Base-by-base conservation (phyloP, 2,329 filamentous ascomycete genomes). In the Hortaea sp. region DNA sequence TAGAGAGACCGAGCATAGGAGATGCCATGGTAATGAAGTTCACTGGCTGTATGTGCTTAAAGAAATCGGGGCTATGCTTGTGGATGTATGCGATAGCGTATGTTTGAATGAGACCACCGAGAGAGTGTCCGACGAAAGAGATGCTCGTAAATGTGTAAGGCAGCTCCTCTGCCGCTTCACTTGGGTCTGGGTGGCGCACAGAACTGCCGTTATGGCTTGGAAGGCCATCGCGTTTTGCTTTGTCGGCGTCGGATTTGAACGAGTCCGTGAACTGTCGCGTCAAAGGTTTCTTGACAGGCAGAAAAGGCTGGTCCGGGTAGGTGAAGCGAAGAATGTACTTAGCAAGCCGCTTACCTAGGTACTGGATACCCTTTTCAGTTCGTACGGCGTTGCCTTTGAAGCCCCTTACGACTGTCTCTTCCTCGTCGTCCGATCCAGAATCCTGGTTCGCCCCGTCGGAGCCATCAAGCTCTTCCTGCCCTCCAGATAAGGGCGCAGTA, bases 61-160 rank as follows among this genome's bases (percentile, higher is more conserved):
- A 97, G 63, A 97, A 97, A 7, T 82, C 71, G 1, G 90, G 90
- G 0, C 88, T 94, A 63, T 97, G 88, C 62, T 95, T 95, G 58
- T 95, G 85, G 40, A 97, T 94, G 63, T 97, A 97, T 6, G 89
- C 90, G 48, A 97, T 82, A 2, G 90, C 90, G 63, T 97, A 97
- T 0, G 85, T 94, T 64, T 97, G 90, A 11, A 95, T 77, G 12
- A 94, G 72, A 0, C 90, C 90, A 29, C 90, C 90, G 0, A 97
- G 77, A 0, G 89, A 95, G 66, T 97, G 90, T 0, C 82, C 88
- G 47, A 97, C 78, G 62, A 97, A 95, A 60, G 89, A 95, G 63
- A 97, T 95, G 63, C 88, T 94, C 7, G 88, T 92, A 58, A 94
- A 88, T 55, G 81, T 82, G 65, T 94, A 97, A 1, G 82, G 74